phyloP scores from a whole-genome alignment of 805 yeast species.

The Candida cerambycidarum region DNA sequence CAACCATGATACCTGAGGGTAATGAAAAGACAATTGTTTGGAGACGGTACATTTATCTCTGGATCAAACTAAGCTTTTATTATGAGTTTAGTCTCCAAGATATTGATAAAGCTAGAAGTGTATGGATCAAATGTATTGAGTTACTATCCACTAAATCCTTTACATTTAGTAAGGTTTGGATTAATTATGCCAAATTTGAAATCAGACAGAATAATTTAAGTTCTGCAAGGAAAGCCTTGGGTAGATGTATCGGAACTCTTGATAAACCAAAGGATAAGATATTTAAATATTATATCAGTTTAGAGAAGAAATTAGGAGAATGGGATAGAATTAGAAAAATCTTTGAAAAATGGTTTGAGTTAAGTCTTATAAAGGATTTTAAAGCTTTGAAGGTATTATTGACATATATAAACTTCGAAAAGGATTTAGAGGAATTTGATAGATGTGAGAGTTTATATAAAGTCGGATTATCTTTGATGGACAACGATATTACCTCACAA shows the following conservation, averaged over 20 bases:
- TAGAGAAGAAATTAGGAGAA: conserved; percentile 71
- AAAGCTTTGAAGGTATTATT: conserved; percentile 47
- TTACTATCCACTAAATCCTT: conserved; percentile 58
- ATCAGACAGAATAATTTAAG: conserved; percentile 53
- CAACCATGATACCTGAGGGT: conserved; percentile 37
- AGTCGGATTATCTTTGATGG: conserved; percentile 42
- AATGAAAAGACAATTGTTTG: conserved; percentile 44
- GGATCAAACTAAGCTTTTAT: conserved; percentile 65
- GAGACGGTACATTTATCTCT: conserved; percentile 68
- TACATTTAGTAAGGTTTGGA: conserved; percentile 76
- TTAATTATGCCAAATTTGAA: conserved; percentile 67
- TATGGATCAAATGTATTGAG: conserved; percentile 51
- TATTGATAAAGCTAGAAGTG: conserved; percentile 43
- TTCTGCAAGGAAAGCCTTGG: conserved; percentile 66
- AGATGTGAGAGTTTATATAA: conserved; percentile 66
- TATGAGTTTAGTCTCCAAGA: conserved; percentile 53
- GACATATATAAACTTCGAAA: conserved; percentile 69
- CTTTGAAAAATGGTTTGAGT: conserved; percentile 64
- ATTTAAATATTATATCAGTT: conserved; percentile 60
- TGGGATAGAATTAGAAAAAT: conserved; percentile 77
- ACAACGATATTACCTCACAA: conserved; percentile 28
- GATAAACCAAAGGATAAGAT: conserved; percentile 45
- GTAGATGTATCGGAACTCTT: conserved; percentile 63
- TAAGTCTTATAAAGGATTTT: conserved; percentile 15
- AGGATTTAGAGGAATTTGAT: conserved; percentile 61